phyloP scores from a whole-genome alignment of 306 rosid genomes.

The Fragaria ananassa region DNA sequence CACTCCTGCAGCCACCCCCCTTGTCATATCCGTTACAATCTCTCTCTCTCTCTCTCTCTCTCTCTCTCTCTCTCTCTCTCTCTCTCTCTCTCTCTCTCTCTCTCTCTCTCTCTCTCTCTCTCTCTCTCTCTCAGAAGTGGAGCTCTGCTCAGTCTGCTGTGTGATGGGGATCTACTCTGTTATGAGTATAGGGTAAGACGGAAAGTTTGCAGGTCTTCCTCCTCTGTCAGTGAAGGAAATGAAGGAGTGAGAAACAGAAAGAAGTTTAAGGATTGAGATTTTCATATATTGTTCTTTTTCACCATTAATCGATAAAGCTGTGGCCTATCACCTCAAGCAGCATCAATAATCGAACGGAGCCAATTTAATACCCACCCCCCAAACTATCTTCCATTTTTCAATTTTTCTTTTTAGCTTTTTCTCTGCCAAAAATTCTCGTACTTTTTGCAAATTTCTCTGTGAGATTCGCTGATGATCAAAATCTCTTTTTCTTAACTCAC shows the following conservation, averaged over 20 bases:
- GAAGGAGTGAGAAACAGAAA: conserved; percentile 61
- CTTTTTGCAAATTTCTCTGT: conserved; percentile 9
- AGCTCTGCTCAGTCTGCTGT: conserved; percentile 14
- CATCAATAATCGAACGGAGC: conserved; percentile 41
- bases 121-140: conserved; percentile 4
- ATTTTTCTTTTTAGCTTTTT: neutral
- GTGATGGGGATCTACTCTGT: conserved; percentile 27
- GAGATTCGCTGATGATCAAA: conserved; percentile 25
- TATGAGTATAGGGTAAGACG: conserved; percentile 69
- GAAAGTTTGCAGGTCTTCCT: conserved; percentile 95
- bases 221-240: conserved; percentile 96
- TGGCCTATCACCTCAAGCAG: conserved; percentile 66
- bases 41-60: no score
- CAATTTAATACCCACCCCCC: conserved; percentile 40
- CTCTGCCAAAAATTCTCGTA: conserved; percentile 18
- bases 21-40: conserved; percentile 21
- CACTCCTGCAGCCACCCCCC: neutral
- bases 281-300: neutral
- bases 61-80: no score
- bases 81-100: no score
- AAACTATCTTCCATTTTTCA: neutral
- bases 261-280: conserved; percentile 33
- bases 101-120: no score
- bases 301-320: conserved; percentile 59
- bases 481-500: conserved; percentile 24